Percentiles rank a stretch among this genome's conserved stretches.
Evolutionary conservation across 306 rosid species (phyloP).

Genomic region (Rosa multiflora): DNA sequence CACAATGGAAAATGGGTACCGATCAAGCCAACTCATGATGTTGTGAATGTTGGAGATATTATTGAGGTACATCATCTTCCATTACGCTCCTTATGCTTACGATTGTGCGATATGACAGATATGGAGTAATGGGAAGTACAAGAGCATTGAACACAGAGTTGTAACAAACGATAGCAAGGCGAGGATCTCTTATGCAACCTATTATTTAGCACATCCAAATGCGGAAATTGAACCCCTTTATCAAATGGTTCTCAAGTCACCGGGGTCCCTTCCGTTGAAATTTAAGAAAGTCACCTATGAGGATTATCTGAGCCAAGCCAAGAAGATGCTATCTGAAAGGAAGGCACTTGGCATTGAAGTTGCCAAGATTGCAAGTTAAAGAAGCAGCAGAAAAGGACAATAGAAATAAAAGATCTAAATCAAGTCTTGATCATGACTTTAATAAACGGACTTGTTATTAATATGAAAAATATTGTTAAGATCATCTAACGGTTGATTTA

Average conservation of each 20-base stretch:
- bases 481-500: too few relatives aligned
- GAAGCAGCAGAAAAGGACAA: neutral
- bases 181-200: constrained; percentile 30
- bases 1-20: constrained; percentile 21
- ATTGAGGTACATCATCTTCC: constrained; percentile 20
- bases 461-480: too few relatives aligned
- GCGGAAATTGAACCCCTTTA: constrained; percentile 39
- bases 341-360: constrained; percentile 30
- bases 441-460: neutral
- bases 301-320: constrained; percentile 39
- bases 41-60: constrained; percentile 28
- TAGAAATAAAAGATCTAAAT: neutral
- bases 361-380: constrained; percentile 10
- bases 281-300: constrained; percentile 38
- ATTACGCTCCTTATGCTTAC: neutral
- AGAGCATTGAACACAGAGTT: constrained; percentile 45
- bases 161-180: constrained; percentile 31
- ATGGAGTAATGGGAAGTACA: constrained; percentile 50
- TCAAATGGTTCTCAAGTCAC: constrained; percentile 20
- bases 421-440: neutral
- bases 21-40: constrained; percentile 15
- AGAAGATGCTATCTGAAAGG: constrained; percentile 37
- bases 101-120: constrained; percentile 23
- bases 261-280: constrained; percentile 22
- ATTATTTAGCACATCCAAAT: constrained; percentile 34